Evolutionary conservation across 441 rosid species (phyloP), one percentile per base, ranked within the genome.

Genomic region (Gossypium schwendimanii): DNA sequence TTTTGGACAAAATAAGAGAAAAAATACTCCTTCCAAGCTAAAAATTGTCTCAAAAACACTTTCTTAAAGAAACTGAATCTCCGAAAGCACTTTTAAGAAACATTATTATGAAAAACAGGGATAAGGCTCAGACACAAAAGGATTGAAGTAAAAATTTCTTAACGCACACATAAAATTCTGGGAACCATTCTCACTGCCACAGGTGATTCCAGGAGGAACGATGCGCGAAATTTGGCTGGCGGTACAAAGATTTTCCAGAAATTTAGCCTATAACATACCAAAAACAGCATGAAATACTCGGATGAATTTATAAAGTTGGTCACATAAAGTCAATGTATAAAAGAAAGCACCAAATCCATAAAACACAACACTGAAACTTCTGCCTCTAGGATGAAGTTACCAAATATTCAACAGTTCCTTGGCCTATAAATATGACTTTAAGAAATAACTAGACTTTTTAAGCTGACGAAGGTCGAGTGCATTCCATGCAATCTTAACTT

Each of bases 111-210:
- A n/a, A 24, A 20, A 28, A 50, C 15, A 5, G 20, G 69, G 69
- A 61, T 60, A 61, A 61, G 66, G 68, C 69, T 72, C 75, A 49
- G 61, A 44, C 60, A 72, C 33, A 59, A 71, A 26, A 24, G 59
- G 69, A 70, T 70, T 52, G 1, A 11, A 55, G 47, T 14, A 26
- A 0, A 0, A 31, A 79, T 75, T 80, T 65, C 41, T 31, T 21
- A 85, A 74, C 78, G 89, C 89, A 89, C 86, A 79, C 76, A 86
- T 85, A 86, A 85, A 87, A 85, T 86, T 89, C 76, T 72, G 57
- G 79, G 71, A 81, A 81, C 83, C 75, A 73, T 67, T 23, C 33
- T 31, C 28, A 66, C 58, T 3, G 58, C 49, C 23, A 47, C 21
- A 72, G 17, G 1, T 15, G 66, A 80, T 79, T 79, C 69, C 87